Evolutionary conservation across 257 asterid species (phyloP).

Genomic region (Cynanchum wilfordii): DNA sequence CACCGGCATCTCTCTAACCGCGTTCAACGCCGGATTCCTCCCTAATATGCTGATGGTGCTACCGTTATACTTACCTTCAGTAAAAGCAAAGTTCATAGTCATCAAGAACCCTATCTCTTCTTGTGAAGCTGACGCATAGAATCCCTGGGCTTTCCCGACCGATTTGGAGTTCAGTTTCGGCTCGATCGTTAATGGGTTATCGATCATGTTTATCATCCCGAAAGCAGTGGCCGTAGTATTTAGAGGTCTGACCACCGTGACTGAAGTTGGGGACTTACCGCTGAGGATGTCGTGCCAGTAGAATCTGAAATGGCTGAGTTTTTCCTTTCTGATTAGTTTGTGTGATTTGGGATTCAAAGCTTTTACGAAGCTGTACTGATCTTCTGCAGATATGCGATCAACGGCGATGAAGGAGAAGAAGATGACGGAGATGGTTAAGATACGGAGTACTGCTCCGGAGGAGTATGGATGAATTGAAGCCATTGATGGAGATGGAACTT

Average conservation of each 20-base stretch:
- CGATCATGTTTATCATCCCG: conserved; percentile 20
- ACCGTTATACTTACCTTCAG: conserved; percentile 22
- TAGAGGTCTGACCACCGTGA: conserved; percentile 20
- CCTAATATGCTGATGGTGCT: conserved; percentile 34
- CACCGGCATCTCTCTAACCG: conserved; percentile 62
- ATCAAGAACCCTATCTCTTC: conserved; percentile 21
- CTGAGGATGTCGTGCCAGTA: conserved; percentile 28
- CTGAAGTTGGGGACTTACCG: conserved; percentile 19
- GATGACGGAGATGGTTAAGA: conserved; percentile 22
- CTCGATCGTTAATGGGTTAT: conserved; percentile 16
- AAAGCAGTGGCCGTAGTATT: conserved; percentile 9
- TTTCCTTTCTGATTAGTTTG: conserved; percentile 11
- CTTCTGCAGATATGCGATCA: conserved; percentile 14
- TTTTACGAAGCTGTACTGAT: conserved; percentile 12
- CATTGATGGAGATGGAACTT: conserved; percentile 20
- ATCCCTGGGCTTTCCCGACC: conserved; percentile 23
- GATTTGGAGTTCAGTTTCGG: conserved; percentile 13
- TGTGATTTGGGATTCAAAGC: conserved; percentile 7
- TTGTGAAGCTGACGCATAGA: conserved; percentile 23
- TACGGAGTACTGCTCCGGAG: neutral
- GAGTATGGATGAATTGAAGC: conserved; percentile 19
- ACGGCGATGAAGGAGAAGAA: conserved; percentile 6
- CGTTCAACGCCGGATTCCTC: conserved; percentile 37
- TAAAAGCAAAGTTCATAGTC: conserved; percentile 26
- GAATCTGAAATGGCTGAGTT: conserved; percentile 5